These are phyloP conservation scores for Shiraia bambusicola DNA, from an alignment of 2,329 filamentous ascomycete species.

Conservation along the genomic window DNA sequence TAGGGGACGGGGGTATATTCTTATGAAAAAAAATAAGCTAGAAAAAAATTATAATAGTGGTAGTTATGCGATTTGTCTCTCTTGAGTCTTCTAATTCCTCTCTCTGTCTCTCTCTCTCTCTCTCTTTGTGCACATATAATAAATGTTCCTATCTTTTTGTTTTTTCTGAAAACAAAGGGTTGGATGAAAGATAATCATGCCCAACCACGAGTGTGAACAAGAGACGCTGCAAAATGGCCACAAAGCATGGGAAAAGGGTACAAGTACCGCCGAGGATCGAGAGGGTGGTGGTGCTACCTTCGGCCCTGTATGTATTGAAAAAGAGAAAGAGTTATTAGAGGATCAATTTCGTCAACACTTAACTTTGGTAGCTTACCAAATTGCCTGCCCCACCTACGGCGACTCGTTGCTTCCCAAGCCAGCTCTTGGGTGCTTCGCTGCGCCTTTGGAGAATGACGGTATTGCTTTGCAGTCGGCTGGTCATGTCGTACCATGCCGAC, in stretches of 20 bases:
- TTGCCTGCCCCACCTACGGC: slow-evolving; percentile 39
- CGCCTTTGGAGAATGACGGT: slow-evolving; percentile 75
- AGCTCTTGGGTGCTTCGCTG: slow-evolving; percentile 74
- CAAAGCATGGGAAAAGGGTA: slow-evolving; percentile 5
- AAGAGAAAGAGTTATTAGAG: neutral
- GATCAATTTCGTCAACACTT: neutral
- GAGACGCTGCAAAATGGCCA: neutral
- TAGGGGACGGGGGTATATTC: too few species aligned
- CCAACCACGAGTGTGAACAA: too few species aligned
- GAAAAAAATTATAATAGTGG: too few species aligned
- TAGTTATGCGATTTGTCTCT: too few species aligned
- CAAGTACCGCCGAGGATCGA: slow-evolving; percentile 12
- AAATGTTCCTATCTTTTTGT: too few species aligned
- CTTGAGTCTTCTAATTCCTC: too few species aligned
- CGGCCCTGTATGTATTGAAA: slow-evolving; percentile 8
- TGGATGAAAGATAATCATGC: too few species aligned
- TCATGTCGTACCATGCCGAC: slow-evolving; percentile 85
- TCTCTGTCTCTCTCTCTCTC: too few species aligned
- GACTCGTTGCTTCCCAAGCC: slow-evolving; percentile 78
- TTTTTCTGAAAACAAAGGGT: too few species aligned
- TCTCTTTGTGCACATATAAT: too few species aligned
- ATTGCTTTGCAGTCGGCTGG: slow-evolving; percentile 76
- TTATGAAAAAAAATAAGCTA: too few species aligned
- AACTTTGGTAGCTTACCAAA: slow-evolving; percentile 15
- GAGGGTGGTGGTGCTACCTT: slow-evolving; percentile 25